Evolutionary conservation across 2,329 filamentous ascomycete genomes (phyloP), one percentile per base, ranked within the genome.

Genomic region (Penicillium sp.): DNA sequence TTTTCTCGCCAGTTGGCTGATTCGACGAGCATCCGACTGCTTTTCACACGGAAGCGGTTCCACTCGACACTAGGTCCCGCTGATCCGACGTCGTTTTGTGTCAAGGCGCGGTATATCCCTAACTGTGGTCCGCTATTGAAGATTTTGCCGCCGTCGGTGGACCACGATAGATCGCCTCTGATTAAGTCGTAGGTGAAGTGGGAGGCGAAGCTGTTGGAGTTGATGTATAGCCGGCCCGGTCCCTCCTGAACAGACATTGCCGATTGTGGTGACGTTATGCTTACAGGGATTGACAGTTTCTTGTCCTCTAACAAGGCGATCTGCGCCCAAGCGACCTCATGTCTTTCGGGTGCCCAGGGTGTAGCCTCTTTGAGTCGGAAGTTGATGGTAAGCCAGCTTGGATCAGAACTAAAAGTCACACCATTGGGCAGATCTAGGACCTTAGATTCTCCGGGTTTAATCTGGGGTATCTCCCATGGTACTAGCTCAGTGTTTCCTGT

Each of bases 21-120:
- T 45, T 73, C 63, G 12, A 68, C 59, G 39, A 80, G 73, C 7
- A 74, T 78, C 21, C 81, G 77, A 31, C 66, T 66, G n/a, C 61
- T 61, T 25, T 68, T 62, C 17, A 72, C 61, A 17, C 62, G 61
- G 50, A 80, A 81, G 19, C 79, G 75, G 44, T 79, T 74, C 86
- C 86, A 89, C 62, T 87, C 83, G 6, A 78, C 79, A 21, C 39
- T 41, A 27, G 64, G 61, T 4, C 82, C 77, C 12, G 83, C 82
- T 17, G 73, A 67, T 0, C 82, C 79, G 0, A 77, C 74, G 65
- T 89, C 87, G 64, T 89, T 89, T 70, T 89, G 84, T 0, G 86
- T 89, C 15, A 82, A 80, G 0, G 86, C 83, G 5, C 86, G 83
- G 81, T 85, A 89, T 72, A 89, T 84, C 6, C 35, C 70, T 61